These are phyloP conservation scores for Turnera subulata DNA, from an alignment of 345 rosid species.

Conservation along the genomic window DNA sequence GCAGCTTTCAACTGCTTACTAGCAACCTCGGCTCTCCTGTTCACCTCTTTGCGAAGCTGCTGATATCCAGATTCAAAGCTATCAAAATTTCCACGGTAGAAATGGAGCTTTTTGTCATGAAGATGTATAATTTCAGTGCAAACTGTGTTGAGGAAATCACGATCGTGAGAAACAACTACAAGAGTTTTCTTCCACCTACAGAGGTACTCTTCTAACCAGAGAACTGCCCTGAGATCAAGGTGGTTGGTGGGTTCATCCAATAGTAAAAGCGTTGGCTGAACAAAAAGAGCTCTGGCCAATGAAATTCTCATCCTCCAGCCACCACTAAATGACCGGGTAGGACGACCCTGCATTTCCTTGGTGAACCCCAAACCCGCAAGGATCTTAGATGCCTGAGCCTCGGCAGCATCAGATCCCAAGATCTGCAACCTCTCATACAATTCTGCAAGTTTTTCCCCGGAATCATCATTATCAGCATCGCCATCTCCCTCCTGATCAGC, in stretches of 20 bases:
- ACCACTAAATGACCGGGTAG: slow-evolving; percentile 86
- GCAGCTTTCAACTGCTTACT: slow-evolving; percentile 89
- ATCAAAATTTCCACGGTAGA: slow-evolving; percentile 84
- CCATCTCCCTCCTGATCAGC: slow-evolving; percentile 31
- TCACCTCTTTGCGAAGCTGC: slow-evolving; percentile 87
- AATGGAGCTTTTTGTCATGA: slow-evolving; percentile 76
- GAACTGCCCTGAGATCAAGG: slow-evolving; percentile 90
- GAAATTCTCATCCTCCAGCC: slow-evolving; percentile 99
- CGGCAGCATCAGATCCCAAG: slow-evolving; percentile 92
- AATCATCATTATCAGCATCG: slow-evolving; percentile 28
- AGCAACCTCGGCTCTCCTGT: slow-evolving; percentile 68
- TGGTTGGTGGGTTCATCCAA: slow-evolving; percentile 98
- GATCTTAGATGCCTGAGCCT: slow-evolving; percentile 91
- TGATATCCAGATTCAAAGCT: slow-evolving; percentile 80
- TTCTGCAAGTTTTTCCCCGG: slow-evolving; percentile 81
- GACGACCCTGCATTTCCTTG: slow-evolving; percentile 79
- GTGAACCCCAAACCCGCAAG: slow-evolving; percentile 94
- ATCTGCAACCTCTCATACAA: slow-evolving; percentile 81
- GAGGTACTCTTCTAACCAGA: slow-evolving; percentile 91
- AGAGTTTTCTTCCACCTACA: slow-evolving; percentile 91
- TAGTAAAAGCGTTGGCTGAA: slow-evolving; percentile 84
- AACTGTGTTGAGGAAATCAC: slow-evolving; percentile 89
- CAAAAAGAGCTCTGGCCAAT: slow-evolving; percentile 88
- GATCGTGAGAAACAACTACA: slow-evolving; percentile 93
- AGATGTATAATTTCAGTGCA: slow-evolving; percentile 89